phyloP scores from a whole-genome alignment of 108 stramenopile genomes.

The Skeletonema menzelii region DNA sequence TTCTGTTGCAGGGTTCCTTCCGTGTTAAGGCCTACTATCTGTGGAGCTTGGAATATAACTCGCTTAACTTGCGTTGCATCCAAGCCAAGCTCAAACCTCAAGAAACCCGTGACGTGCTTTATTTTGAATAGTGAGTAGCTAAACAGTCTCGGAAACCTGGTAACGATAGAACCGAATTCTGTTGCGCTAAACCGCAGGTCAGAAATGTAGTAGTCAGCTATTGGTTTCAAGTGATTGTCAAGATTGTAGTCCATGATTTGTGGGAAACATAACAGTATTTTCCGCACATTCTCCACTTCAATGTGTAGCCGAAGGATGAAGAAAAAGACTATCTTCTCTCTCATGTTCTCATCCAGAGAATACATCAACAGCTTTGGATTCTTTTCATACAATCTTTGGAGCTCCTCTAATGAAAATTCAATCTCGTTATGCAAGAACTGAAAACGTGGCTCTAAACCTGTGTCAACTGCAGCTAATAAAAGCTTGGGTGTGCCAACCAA shows the following conservation, averaged over 20 bases:
- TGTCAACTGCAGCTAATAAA: constrained; percentile 52
- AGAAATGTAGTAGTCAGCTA: constrained; percentile 63
- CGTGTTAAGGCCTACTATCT: constrained; percentile 53
- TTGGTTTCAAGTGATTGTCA: constrained; percentile 70
- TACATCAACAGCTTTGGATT: constrained; percentile 70
- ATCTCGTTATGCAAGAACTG: constrained; percentile 65
- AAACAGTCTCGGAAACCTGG: constrained; percentile 71
- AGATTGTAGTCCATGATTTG: constrained; percentile 74
- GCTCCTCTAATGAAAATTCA: constrained; percentile 50
- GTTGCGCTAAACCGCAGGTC: constrained; percentile 60
- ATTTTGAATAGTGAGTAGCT: constrained; percentile 70
- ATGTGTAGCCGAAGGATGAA: constrained; percentile 73
- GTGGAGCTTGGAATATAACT: constrained; percentile 77
- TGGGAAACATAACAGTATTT: constrained; percentile 65
- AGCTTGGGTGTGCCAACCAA: constrained; percentile 63
- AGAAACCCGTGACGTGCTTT: constrained; percentile 69
- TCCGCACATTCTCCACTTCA: constrained; percentile 56
- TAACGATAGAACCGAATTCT: constrained; percentile 62
- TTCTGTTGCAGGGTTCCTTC: constrained; percentile 59
- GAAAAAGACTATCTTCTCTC: constrained; percentile 76
- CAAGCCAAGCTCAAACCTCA: constrained; percentile 68
- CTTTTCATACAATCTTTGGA: constrained; percentile 54
- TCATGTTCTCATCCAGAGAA: constrained; percentile 69
- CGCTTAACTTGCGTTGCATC: constrained; percentile 71
- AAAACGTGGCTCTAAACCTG: constrained; percentile 63